These are phyloP conservation scores for Isatis lusitanica DNA, from an alignment of 441 rosid genomes.

Conservation along the genomic window DNA sequence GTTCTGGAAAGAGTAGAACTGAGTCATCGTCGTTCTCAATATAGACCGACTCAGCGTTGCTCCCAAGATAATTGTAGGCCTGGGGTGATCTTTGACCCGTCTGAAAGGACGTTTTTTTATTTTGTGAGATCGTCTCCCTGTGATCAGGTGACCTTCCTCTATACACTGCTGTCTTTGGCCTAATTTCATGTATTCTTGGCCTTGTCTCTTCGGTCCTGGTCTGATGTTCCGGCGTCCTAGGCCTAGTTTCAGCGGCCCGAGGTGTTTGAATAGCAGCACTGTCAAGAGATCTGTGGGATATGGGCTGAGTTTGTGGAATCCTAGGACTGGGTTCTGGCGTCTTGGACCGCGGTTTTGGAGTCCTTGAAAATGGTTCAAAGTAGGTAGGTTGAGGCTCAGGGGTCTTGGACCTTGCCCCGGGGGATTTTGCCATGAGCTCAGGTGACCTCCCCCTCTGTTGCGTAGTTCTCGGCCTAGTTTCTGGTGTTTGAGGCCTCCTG, in stretches of 20 bases:
- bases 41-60: constrained; percentile 27
- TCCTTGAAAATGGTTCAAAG: constrained; percentile 18
- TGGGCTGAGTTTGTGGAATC: constrained; percentile 26
- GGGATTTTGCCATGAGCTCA: constrained; percentile 25
- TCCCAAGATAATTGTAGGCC: constrained; percentile 21
- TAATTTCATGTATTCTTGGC: constrained; percentile 17
- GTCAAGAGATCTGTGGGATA: constrained; percentile 30
- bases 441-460: constrained; percentile 30
- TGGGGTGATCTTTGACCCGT: constrained; percentile 22
- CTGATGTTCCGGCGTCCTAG: constrained; percentile 20
- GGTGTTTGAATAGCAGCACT: constrained; percentile 2
- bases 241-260: constrained; percentile 15
- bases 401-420: constrained; percentile 33
- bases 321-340: constrained; percentile 34
- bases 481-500: constrained; percentile 33
- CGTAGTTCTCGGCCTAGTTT: constrained; percentile 23
- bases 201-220: not conserved
- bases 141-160: constrained; percentile 24
- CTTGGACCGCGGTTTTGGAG: constrained; percentile 25
- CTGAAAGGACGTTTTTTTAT: not conserved
- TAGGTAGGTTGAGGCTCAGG: constrained; percentile 36
- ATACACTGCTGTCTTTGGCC: not conserved
- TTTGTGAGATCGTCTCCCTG: constrained; percentile 17
- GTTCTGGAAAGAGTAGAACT: constrained; percentile 33
- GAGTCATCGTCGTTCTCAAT: constrained; percentile 27